Conservation (phyloP, 305 asterid genomes). For the Plantago lanceolata region DNA sequence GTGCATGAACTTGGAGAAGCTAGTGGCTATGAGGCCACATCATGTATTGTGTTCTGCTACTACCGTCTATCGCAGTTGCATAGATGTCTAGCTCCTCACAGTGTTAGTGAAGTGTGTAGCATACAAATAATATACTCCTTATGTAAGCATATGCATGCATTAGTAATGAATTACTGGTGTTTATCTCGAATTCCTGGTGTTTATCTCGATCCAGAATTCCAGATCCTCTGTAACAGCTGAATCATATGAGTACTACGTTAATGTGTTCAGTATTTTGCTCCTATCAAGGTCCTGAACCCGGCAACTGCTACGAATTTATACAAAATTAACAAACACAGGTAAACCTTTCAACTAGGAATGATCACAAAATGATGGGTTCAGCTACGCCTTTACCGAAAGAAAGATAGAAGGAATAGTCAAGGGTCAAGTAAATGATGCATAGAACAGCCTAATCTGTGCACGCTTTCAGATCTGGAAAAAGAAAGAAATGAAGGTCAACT, state of each 20-base stretch:
- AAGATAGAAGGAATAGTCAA: too few relatives aligned
- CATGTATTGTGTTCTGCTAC: background rate
- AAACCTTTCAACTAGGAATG: too few relatives aligned
- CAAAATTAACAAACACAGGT: too few relatives aligned
- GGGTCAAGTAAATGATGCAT: too few relatives aligned
- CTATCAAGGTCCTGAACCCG: background rate
- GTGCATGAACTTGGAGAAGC: background rate
- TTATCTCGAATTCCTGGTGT: background rate
- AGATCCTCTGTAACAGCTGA: background rate
- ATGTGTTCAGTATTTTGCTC: background rate
- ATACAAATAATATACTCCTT: background rate
- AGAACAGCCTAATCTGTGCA: too few relatives aligned
- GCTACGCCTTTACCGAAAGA: too few relatives aligned
- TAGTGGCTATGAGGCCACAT: background rate
- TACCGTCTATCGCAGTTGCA: conserved; percentile 11
- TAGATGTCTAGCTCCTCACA: conserved; percentile 17
- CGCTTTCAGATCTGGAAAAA: too few relatives aligned
- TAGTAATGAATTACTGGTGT: conserved; percentile 6
- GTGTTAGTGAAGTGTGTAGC: background rate
- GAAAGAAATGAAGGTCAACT: background rate
- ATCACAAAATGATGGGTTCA: too few relatives aligned
- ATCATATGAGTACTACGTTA: background rate
- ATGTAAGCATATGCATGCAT: conserved; percentile 19
- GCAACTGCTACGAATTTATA: too few relatives aligned
- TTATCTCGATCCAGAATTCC: background rate